Percentiles rank a stretch among this genome's conserved stretches.
Evolutionary conservation across 805 yeast species (phyloP).

Genomic region (Suhomyces xylopsoci): DNA sequence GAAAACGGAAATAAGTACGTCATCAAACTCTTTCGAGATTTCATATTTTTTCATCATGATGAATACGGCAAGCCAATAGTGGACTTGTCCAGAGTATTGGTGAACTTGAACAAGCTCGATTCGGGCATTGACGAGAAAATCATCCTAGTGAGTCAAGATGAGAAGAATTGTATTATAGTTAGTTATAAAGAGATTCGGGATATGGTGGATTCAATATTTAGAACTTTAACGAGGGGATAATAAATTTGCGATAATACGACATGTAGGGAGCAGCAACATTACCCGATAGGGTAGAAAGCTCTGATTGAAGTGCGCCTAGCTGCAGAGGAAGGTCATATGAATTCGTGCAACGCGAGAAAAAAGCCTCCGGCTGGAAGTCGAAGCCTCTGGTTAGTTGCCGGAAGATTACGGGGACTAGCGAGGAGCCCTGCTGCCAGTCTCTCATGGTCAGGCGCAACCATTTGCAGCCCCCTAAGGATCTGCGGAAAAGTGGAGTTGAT

Average conservation of each 20-base stretch:
- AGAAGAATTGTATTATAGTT: constrained; percentile 78
- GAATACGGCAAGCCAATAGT: constrained; percentile 72
- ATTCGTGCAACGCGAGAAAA: neutral
- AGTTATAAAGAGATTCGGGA: constrained; percentile 80
- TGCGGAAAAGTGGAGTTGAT: neutral
- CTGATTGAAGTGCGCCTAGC: neutral
- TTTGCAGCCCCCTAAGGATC: neutral
- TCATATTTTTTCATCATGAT: constrained; percentile 80
- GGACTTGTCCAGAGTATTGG: constrained; percentile 78
- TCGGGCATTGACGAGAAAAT: constrained; percentile 86
- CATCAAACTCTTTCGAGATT: constrained; percentile 69
- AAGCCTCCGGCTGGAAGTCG: too few species aligned
- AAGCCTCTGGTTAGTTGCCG: neutral
- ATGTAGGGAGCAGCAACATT: neutral
- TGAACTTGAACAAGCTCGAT: constrained; percentile 82
- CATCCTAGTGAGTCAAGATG: constrained; percentile 78
- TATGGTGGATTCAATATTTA: constrained; percentile 64
- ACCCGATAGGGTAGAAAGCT: neutral
- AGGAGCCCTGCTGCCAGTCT: too few species aligned
- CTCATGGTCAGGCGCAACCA: neutral
- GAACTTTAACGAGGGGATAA: constrained; percentile 2
- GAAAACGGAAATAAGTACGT: constrained; percentile 71
- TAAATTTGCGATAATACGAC: neutral
- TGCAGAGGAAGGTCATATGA: neutral
- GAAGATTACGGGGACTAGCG: neutral